Percentiles rank a stretch among this genome's conserved stretches.
Conservation (phyloP, 345 rosid species). For the Rhizophora mangle region DNA sequence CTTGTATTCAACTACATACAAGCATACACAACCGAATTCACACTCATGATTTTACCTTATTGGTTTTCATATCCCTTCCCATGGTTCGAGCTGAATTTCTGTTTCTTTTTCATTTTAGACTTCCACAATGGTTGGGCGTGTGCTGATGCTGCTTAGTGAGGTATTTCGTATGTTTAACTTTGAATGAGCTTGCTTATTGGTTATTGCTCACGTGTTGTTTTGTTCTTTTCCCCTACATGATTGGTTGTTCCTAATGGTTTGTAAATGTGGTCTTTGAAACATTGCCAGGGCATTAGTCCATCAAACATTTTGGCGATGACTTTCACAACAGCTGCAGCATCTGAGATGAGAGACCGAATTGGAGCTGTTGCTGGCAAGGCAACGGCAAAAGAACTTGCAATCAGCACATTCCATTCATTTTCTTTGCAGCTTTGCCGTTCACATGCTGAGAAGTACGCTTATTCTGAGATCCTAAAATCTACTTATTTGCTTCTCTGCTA, state of each 20-base stretch:
- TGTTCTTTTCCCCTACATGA: not conserved
- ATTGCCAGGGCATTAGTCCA: constrained; percentile 65
- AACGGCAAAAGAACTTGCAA: constrained; percentile 68
- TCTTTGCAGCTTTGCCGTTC: constrained; percentile 87
- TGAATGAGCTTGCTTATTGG: constrained; percentile 5
- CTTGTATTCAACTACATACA: not conserved
- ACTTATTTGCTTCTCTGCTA: constrained; percentile 5
- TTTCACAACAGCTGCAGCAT: constrained; percentile 92
- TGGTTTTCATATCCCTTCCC: not conserved
- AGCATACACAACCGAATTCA: not conserved
- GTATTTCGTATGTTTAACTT: constrained; percentile 34
- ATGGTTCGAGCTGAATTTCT: constrained; percentile 14
- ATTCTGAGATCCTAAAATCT: constrained; percentile 11
- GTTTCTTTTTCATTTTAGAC: constrained; percentile 48
- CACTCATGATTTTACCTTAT: not conserved
- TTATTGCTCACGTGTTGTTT: not conserved
- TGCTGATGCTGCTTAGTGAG: constrained; percentile 66
- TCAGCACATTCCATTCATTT: constrained; percentile 95
- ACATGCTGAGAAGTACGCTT: constrained; percentile 83
- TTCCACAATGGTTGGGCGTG: constrained; percentile 96
- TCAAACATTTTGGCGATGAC: constrained; percentile 96
- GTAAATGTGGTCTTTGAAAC: constrained; percentile 6
- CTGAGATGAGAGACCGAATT: constrained; percentile 92
- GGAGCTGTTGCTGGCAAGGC: constrained; percentile 75
- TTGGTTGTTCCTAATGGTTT: constrained; percentile 9